Evolutionary conservation across 768 basidiomycete genomes (phyloP).

Genomic region (Hygrocybe punicea): DNA sequence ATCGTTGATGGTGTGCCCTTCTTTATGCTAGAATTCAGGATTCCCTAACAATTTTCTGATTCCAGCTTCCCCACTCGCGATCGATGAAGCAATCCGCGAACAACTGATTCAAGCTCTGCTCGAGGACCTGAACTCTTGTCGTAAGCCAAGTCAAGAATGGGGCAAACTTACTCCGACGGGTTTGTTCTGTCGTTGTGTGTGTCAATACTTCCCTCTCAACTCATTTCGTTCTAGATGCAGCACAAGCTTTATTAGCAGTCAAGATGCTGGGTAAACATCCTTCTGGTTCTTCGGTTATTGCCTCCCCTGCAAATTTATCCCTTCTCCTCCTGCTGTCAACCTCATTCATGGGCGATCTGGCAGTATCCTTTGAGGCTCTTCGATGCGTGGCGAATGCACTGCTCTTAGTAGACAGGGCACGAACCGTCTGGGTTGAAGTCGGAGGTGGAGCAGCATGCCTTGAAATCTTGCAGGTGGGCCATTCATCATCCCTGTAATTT

Average conservation of each 20-base stretch:
- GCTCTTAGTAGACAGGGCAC: conserved; percentile 61
- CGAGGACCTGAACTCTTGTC: conserved; percentile 49
- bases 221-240: conserved; percentile 50
- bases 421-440: conserved; percentile 56
- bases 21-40: conserved; percentile 5
- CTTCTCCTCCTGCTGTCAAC: conserved; percentile 51
- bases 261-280: conserved; percentile 74
- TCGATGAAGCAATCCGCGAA: conserved; percentile 47
- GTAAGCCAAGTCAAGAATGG: conserved; percentile 37
- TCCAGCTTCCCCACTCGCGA: conserved; percentile 48
- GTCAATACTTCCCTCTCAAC: neutral
- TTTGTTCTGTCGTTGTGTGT: conserved; percentile 26
- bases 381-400: conserved; percentile 78
- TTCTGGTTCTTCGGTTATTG: conserved; percentile 61
- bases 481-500: neutral
- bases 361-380: conserved; percentile 66
- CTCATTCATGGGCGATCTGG: conserved; percentile 53
- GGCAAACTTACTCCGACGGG: conserved; percentile 55
- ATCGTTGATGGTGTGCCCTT: conserved; percentile 47
- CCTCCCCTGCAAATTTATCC: conserved; percentile 52
- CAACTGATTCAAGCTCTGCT: conserved; percentile 58
- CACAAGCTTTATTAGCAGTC: conserved; percentile 63
- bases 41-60: neutral
- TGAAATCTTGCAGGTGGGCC: conserved; percentile 55
- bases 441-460: conserved; percentile 59